Evolutionary conservation across 345 rosid genomes (phyloP), one percentile per base, ranked within the genome.

Genomic region (Rhodamnia argentea): DNA sequence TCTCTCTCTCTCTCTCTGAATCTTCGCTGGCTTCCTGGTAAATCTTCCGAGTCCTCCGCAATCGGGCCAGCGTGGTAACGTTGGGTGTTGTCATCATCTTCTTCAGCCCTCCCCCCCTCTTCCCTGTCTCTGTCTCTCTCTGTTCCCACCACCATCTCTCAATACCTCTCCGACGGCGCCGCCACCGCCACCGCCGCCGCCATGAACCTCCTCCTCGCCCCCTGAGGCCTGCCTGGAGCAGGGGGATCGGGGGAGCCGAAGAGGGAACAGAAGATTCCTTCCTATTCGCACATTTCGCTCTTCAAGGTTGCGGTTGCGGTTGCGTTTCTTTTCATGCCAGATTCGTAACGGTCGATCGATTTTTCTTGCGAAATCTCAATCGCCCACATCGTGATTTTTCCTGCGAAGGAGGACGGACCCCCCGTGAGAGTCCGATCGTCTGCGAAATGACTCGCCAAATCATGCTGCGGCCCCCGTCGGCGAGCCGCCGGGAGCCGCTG

Each of bases 401-500:
- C 47, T 23, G 86, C 52, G 26, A 78, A 10, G 15, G 10, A 57
- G 85, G 78, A 84, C 51, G 76, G 37, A 18, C 44, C 78, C 44
- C 78, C 24, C 44, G 78, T 20, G 78, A 9, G 44, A 60, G 74
- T 3, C 78, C 78, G 47, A 10, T 9, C 47, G 78, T 9, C 78
- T 23, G 47, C 78, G 78, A 76, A 22, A 86, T 86, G 88, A 83
- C 88, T 47, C 78, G 57, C 62, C 88, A 86, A 32, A 62, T 86
- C 37, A 74, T 78, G 37, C 84, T 57, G 29, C 86, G 82, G 26
- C 40, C 90, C n/a, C 23, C 75, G 83, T 78, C 89, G 62, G 62
- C 14, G 52, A 78, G 70, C 42, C 86, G 82, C 53, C 86, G 85
- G 84, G 85, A 75, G 54, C 59, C 55, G 59, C 85, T 81, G 86